Evolutionary conservation across 2,329 filamentous ascomycete genomes (phyloP).

Genomic region (Monosporascus sp.): DNA sequence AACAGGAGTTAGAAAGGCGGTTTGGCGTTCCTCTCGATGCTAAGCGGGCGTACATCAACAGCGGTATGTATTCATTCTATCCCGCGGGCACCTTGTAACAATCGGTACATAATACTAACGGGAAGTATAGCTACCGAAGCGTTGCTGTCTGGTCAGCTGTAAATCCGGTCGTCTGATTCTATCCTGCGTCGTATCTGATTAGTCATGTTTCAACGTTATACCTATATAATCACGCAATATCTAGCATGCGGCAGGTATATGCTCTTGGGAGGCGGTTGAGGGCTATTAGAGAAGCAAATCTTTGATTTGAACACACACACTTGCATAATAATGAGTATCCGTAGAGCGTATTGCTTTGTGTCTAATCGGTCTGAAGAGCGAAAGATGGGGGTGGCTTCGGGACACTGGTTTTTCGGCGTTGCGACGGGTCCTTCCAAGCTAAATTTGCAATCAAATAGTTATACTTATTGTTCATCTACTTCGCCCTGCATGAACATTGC

Average conservation of each 20-base stretch:
- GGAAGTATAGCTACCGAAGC: constrained; percentile 62
- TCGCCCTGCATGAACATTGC: too few species aligned
- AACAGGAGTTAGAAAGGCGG: constrained; percentile 82
- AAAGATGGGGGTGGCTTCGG: neutral
- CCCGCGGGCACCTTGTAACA: neutral
- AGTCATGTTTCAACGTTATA: neutral
- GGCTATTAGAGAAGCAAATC: neutral
- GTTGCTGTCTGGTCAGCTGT: constrained; percentile 71
- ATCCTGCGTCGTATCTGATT: neutral
- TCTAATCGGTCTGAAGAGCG: neutral
- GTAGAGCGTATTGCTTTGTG: neutral
- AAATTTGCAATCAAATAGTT: too few species aligned
- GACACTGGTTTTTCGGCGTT: neutral
- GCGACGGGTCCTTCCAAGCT: neutral
- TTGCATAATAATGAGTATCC: neutral
- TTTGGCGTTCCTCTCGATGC: constrained; percentile 83
- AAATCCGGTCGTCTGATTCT: constrained; percentile 15
- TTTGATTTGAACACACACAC: neutral
- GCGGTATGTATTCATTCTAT: constrained; percentile 54
- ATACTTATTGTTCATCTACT: too few species aligned
- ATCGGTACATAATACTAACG: constrained; percentile 22
- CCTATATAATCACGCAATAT: neutral
- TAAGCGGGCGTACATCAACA: constrained; percentile 90
- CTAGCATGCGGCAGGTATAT: neutral
- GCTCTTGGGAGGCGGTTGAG: neutral